Percentiles rank a stretch among this genome's conserved stretches.
phyloP scores from a whole-genome alignment of 768 basidiomycete species.

The Rhodocollybia butyracea region DNA sequence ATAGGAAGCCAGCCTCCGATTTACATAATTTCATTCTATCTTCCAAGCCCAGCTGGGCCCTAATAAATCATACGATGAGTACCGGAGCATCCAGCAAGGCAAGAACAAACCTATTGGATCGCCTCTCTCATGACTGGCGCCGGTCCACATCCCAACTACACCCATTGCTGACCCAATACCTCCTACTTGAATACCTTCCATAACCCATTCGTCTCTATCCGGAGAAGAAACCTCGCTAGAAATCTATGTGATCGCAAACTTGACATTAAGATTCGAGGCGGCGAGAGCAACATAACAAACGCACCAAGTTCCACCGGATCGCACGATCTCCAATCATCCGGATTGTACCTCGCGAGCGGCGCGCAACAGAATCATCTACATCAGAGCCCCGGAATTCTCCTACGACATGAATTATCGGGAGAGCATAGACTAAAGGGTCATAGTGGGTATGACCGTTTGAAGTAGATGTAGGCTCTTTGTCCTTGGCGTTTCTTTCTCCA shows the following conservation, averaged over 20 bases:
- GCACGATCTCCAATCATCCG: conserved; percentile 46
- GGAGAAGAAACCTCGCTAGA: conserved; percentile 20
- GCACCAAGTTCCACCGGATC: conserved; percentile 50
- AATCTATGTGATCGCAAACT: too few species aligned
- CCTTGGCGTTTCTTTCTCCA: not conserved
- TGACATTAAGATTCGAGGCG: not conserved
- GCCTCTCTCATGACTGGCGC: conserved; percentile 4
- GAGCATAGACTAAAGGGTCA: conserved; percentile 27
- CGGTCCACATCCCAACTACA: conserved; percentile 37
- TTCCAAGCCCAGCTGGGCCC: conserved; percentile 8
- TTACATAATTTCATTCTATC: not conserved
- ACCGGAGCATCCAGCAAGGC: not conserved
- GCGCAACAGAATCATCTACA: conserved; percentile 23
- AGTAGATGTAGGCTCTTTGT: not conserved
- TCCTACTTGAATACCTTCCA: conserved; percentile 57
- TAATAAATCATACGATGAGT: not conserved
- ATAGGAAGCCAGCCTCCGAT: not conserved
- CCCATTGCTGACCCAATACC: conserved; percentile 51
- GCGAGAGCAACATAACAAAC: conserved; percentile 11
- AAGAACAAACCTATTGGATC: conserved; percentile 5
- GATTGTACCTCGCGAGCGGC: conserved; percentile 40
- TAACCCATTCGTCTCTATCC: conserved; percentile 42
- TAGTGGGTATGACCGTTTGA: not conserved
- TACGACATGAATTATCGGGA: conserved; percentile 49
- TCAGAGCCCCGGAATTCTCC: conserved; percentile 43